Evolutionary conservation across 2,329 filamentous ascomycete species (phyloP).

Genomic region (Aspergillus thermomutatus): DNA sequence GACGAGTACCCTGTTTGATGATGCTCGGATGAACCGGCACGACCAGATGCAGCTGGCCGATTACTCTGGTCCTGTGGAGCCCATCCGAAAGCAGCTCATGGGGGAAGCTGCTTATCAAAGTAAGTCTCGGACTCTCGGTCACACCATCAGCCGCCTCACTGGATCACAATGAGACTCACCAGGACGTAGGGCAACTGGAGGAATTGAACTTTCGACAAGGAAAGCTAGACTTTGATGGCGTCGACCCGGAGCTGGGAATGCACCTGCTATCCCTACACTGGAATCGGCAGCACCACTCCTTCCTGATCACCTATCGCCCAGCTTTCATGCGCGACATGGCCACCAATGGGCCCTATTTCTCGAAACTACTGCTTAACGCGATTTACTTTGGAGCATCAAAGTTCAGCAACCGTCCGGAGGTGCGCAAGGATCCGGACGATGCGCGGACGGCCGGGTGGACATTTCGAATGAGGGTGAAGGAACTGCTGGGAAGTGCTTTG

Average conservation of each 20-base stretch:
- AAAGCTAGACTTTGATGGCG: conserved; percentile 55
- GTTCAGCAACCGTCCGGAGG: conserved; percentile 45
- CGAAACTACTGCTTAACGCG: conserved; percentile 43
- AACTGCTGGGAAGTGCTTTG: conserved; percentile 46
- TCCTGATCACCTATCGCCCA: conserved; percentile 50
- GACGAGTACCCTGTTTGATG: neutral
- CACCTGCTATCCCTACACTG: conserved; percentile 52
- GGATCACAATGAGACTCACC: no score
- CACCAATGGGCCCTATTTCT: neutral
- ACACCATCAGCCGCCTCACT: no score
- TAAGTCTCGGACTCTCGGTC: no score
- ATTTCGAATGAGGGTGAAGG: conserved; percentile 46
- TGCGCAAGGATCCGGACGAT: conserved; percentile 46
- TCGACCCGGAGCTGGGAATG: conserved; percentile 51
- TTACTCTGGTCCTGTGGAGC: conserved; percentile 10
- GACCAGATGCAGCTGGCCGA: conserved; percentile 27
- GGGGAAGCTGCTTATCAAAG: conserved; percentile 48
- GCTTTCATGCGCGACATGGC: conserved; percentile 45
- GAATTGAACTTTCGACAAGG: conserved; percentile 44
- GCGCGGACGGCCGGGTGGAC: conserved; percentile 48
- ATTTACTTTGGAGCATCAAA: conserved; percentile 48
- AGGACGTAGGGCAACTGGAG: conserved; percentile 46
- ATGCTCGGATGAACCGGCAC: conserved; percentile 49
- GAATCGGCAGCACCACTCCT: conserved; percentile 53
- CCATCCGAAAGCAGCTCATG: conserved; percentile 44